These are phyloP conservation scores for Neurospora discreta DNA, from an alignment of 495 filamentous ascomycete species.

Conservation along the genomic window DNA sequence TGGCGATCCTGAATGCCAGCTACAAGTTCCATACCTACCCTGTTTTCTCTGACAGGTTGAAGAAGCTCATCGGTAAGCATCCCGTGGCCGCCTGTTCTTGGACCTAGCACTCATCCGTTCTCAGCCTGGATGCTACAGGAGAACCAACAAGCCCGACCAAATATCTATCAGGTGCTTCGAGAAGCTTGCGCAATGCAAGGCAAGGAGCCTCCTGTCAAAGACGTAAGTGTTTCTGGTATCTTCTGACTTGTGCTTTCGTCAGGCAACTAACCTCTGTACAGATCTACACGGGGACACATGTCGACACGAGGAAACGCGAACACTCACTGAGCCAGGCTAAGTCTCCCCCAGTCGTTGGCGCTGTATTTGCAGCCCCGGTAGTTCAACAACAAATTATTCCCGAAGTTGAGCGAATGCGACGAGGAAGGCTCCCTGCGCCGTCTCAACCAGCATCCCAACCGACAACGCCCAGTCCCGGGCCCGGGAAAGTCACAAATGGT, in stretches of 20 bases:
- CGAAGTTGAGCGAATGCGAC: slow-evolving; percentile 88
- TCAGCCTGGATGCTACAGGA: slow-evolving; percentile 85
- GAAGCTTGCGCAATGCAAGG: slow-evolving; percentile 85
- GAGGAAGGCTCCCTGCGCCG: slow-evolving; percentile 63
- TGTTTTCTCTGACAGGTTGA: slow-evolving; percentile 77
- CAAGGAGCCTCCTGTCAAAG: slow-evolving; percentile 78
- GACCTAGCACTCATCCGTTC: slow-evolving; percentile 23
- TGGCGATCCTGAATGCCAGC: slow-evolving; percentile 94
- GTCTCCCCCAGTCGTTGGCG: slow-evolving; percentile 51
- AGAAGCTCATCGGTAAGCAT: slow-evolving; percentile 76
- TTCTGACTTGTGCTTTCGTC: neutral
- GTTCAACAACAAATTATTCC: slow-evolving; percentile 64
- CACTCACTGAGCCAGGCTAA: slow-evolving; percentile 21
- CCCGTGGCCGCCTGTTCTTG: neutral
- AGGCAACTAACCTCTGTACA: slow-evolving; percentile 23
- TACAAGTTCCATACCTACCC: slow-evolving; percentile 89
- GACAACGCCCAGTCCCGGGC: slow-evolving; percentile 63
- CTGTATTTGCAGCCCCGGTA: slow-evolving; percentile 57
- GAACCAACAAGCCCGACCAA: slow-evolving; percentile 69
- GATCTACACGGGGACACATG: slow-evolving; percentile 70
- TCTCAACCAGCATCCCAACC: slow-evolving; percentile 25
- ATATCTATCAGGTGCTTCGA: slow-evolving; percentile 82
- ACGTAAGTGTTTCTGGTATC: slow-evolving; percentile 47
- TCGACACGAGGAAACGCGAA: slow-evolving; percentile 8
- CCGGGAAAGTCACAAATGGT: slow-evolving; percentile 52